Evolutionary conservation across 1,284 basidiomycete genomes (phyloP).

Genomic region (Tilletia horrida): DNA sequence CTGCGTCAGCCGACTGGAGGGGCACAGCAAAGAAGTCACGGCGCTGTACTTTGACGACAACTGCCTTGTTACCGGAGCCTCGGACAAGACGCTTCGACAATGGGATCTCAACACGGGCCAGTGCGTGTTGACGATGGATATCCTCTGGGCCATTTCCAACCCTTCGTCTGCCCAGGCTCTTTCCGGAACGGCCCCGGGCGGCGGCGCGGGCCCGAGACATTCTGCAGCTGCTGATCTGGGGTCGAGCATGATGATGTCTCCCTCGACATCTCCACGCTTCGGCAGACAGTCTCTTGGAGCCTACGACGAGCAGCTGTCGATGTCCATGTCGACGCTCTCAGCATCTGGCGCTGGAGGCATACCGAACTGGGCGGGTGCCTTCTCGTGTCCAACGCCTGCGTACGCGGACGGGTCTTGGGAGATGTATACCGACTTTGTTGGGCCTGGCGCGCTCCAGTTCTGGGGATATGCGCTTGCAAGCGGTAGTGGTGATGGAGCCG

Average conservation of each 20-base stretch:
- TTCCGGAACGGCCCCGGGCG: conserved; percentile 22
- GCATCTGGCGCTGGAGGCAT: conserved; percentile 5
- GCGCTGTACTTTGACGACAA: conserved; percentile 91
- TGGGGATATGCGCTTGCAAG: conserved; percentile 98
- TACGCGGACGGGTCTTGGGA: conserved; percentile 85
- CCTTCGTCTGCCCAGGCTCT: conserved; percentile 63
- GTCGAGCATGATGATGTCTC: background rate
- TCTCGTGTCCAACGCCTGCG: conserved; percentile 70
- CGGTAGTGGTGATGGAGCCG: conserved; percentile 91
- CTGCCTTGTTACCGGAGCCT: conserved; percentile 90
- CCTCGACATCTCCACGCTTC: background rate
- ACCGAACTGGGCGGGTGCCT: conserved; percentile 59
- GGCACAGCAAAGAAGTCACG: conserved; percentile 87
- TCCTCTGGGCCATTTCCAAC: conserved; percentile 98
- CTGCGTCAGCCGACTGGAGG: conserved; percentile 76
- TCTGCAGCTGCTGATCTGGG: background rate
- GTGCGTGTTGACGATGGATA: conserved; percentile 98
- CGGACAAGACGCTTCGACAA: conserved; percentile 95
- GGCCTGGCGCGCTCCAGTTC: conserved; percentile 81
- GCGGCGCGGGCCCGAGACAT: background rate
- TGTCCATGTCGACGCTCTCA: conserved; percentile 16
- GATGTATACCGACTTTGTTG: conserved; percentile 91
- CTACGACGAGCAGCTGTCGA: conserved; percentile 12
- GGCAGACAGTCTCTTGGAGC: conserved; percentile 16
- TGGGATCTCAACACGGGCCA: conserved; percentile 97